Conservation (phyloP, 495 filamentous ascomycete genomes). For the Penicillium paradoxum region DNA sequence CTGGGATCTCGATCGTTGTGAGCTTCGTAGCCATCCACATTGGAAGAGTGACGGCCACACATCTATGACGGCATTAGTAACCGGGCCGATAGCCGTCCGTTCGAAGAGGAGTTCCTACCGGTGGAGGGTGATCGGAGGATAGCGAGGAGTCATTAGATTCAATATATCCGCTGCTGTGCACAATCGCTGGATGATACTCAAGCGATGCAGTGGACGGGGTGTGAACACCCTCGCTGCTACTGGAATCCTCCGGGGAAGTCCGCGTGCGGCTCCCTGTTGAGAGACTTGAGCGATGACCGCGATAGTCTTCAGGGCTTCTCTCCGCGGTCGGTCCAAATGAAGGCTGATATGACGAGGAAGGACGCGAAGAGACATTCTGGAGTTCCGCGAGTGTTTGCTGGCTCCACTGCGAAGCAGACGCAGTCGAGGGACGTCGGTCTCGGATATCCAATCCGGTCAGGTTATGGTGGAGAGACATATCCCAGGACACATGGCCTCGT, state of each 20-base stretch:
- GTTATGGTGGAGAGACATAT: slow-evolving; percentile 68
- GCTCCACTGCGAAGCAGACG: slow-evolving; percentile 46
- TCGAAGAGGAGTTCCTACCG: slow-evolving; percentile 38
- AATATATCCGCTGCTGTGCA: slow-evolving; percentile 58
- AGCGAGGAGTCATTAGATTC: slow-evolving; percentile 47
- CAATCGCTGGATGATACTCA: slow-evolving; percentile 61
- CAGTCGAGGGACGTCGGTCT: slow-evolving; percentile 48
- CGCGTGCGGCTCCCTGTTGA: slow-evolving; percentile 37
- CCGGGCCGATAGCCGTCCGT: slow-evolving; percentile 25
- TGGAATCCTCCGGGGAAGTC: slow-evolving; percentile 67
- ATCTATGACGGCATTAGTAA: slow-evolving; percentile 42
- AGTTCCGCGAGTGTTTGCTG: slow-evolving; percentile 46
- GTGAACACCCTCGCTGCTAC: slow-evolving; percentile 64
- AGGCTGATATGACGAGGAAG: slow-evolving; percentile 42
- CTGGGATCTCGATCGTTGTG: slow-evolving; percentile 31
- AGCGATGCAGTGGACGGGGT: slow-evolving; percentile 58
- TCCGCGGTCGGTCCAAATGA: slow-evolving; percentile 24
- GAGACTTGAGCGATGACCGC: slow-evolving; percentile 25
- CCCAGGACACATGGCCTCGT: slow-evolving; percentile 64
- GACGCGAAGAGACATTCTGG: slow-evolving; percentile 38
- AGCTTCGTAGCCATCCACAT: slow-evolving; percentile 31
- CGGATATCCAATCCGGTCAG: slow-evolving; percentile 68
- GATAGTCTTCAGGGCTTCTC: slow-evolving; percentile 30
- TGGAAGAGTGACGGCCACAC: slow-evolving; percentile 34
- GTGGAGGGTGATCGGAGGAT: slow-evolving; percentile 38